phyloP scores from a whole-genome alignment of 495 filamentous ascomycete species.

The Aspergillus conjunctus region DNA sequence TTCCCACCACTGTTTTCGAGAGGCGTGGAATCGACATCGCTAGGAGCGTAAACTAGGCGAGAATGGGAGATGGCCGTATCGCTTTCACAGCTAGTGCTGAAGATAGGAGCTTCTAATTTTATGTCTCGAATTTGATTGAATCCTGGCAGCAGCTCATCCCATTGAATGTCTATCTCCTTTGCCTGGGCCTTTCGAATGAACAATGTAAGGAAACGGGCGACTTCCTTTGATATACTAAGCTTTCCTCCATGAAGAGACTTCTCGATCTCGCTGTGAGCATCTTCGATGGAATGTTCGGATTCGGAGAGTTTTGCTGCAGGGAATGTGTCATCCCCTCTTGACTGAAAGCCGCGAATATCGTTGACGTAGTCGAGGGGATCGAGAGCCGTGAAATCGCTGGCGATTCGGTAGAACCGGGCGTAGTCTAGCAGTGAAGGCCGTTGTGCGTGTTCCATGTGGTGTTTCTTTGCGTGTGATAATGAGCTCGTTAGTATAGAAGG shows the following conservation, averaged over 20 bases:
- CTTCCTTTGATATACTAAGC: conserved; percentile 26
- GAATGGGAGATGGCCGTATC: conserved; percentile 26
- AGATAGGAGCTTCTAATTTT: conserved; percentile 55
- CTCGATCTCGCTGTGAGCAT: conserved; percentile 13
- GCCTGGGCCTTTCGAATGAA: conserved; percentile 17
- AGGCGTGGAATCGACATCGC: conserved; percentile 41
- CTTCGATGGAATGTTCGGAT: conserved; percentile 1
- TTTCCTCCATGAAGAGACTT: conserved; percentile 22
- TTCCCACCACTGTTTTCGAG: not conserved
- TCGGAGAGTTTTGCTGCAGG: not conserved
- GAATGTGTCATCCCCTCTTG: not conserved
- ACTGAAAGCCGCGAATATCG: not conserved
- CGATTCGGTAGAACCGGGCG: conserved; percentile 44
- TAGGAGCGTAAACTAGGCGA: conserved; percentile 3
- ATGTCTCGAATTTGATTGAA: conserved; percentile 31
- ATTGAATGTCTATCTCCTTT: conserved; percentile 13
- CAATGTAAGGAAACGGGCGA: conserved; percentile 29
- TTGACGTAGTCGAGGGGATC: conserved; percentile 28
- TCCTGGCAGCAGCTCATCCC: conserved; percentile 34
- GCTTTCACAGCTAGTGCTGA: conserved; percentile 50
- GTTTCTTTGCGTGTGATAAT: no score
- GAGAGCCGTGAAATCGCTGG: conserved; percentile 28
- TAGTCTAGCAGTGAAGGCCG: conserved; percentile 46
- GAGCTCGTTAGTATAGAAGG: no score
- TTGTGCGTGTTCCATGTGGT: conserved; percentile 19